Conservation (phyloP, 129 eudicot species). For the Flaveria brownii region DNA sequence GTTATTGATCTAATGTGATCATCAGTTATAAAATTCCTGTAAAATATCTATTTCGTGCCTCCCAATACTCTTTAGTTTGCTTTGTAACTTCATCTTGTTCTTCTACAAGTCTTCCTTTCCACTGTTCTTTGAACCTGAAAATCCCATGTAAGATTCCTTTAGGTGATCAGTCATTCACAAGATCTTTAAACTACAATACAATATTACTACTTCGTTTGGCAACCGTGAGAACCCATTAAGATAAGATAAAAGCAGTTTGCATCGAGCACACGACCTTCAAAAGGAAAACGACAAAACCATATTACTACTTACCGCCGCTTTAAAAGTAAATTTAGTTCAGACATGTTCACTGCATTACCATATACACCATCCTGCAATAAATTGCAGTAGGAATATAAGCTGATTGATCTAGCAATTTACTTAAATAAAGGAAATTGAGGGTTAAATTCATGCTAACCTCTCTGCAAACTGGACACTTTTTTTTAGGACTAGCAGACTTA, state of each 20-base stretch:
- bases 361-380: constrained; percentile 56
- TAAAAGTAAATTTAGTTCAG: constrained; percentile 50
- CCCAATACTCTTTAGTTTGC: constrained; percentile 53
- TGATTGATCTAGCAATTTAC: not conserved
- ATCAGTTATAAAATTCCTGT: constrained; percentile 33
- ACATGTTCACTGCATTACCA: constrained; percentile 49
- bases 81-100: constrained; percentile 50
- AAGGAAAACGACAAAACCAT: not conserved
- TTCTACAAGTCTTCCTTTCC: constrained; percentile 50
- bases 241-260: too few relatives aligned
- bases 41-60: constrained; percentile 40
- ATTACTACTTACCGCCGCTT: constrained; percentile 45
- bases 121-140: constrained; percentile 52
- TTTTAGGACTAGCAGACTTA: constrained; percentile 47
- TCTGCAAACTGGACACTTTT: constrained; percentile 67
- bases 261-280: not conserved
- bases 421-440: not conserved
- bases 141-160: constrained; percentile 6
- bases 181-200: not conserved
- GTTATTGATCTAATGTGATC: too few relatives aligned
- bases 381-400: not conserved
- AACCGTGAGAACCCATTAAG: too few relatives aligned
- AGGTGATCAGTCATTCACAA: not conserved
- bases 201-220: too few relatives aligned
- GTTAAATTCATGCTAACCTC: constrained; percentile 39